Percentiles rank a stretch among this genome's conserved stretches.
Conservation (phyloP, 1,284 basidiomycete genomes). For the Schizophyllum amplum region DNA sequence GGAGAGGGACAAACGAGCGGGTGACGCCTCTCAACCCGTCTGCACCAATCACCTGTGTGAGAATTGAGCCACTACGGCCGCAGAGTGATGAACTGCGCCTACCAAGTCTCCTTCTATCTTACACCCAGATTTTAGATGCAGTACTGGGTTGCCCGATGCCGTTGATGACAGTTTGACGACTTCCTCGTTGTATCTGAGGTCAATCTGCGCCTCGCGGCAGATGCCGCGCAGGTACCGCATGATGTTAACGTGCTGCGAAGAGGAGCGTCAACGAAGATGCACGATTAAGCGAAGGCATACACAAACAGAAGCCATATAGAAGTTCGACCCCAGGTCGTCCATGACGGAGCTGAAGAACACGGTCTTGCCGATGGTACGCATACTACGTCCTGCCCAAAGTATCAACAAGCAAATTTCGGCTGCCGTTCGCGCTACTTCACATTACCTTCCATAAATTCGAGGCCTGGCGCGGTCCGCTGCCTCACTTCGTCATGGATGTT, state of each 20-base stretch:
- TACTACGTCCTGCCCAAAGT: background rate
- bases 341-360: conserved; percentile 9
- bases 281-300: background rate
- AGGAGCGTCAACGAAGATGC: background rate
- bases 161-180: background rate
- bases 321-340: conserved; percentile 7
- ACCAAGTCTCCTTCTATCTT: conserved; percentile 4
- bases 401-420: background rate
- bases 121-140: conserved; percentile 1
- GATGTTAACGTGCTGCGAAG: conserved; percentile 5
- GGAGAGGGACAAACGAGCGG: conserved; percentile 2
- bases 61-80: background rate
- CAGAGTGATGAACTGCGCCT: background rate
- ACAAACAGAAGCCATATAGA: conserved; percentile 6
- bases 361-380: background rate
- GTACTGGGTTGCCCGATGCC: background rate
- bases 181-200: background rate
- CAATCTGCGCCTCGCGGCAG: conserved; percentile 4
- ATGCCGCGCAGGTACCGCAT: conserved; percentile 1
- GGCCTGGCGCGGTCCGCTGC: background rate
- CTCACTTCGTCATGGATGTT: background rate
- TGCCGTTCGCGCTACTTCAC: background rate
- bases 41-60: conserved; percentile 6
- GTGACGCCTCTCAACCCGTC: conserved; percentile 8
- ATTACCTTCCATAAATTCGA: background rate